Percentiles rank a stretch among this genome's conserved stretches.
phyloP scores from a whole-genome alignment of 306 rosid genomes.

The Gleditsia sinensis region DNA sequence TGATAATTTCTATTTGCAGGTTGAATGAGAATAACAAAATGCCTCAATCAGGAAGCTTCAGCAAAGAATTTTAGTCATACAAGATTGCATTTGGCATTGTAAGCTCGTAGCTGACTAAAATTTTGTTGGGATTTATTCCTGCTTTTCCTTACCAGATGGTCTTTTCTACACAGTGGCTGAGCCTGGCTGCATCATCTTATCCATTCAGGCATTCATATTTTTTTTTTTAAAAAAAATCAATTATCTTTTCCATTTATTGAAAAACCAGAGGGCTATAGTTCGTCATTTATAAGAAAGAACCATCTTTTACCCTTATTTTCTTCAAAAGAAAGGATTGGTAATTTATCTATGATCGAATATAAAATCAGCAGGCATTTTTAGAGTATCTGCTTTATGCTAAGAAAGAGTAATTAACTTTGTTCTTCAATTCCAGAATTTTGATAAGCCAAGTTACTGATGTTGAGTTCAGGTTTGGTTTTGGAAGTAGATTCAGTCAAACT shows the following conservation, averaged over 20 bases:
- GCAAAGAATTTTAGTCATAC: background rate
- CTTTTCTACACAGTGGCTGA: background rate
- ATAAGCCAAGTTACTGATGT: background rate
- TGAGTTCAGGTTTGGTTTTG: slow-evolving; percentile 25
- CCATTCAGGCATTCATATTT: background rate
- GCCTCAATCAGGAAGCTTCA: slow-evolving; percentile 15
- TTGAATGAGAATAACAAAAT: background rate
- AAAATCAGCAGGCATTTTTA: too few species aligned
- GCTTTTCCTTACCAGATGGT: background rate
- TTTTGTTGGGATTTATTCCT: background rate
- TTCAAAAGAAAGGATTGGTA: background rate
- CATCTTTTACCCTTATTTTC: background rate
- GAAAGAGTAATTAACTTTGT: background rate
- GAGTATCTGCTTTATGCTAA: background rate
- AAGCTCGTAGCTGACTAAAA: slow-evolving; percentile 11
- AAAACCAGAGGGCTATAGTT: too few species aligned
- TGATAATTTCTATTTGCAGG: slow-evolving; percentile 45
- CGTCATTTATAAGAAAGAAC: background rate
- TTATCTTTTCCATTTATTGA: too few species aligned
- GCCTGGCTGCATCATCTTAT: background rate
- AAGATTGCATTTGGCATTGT: slow-evolving; percentile 18
- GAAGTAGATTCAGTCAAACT: slow-evolving; percentile 23
- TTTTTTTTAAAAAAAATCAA: background rate
- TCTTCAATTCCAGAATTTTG: background rate
- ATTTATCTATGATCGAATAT: too few species aligned